phyloP scores from a whole-genome alignment of 2,329 filamentous ascomycete genomes.

The Claviceps fusiformis region DNA sequence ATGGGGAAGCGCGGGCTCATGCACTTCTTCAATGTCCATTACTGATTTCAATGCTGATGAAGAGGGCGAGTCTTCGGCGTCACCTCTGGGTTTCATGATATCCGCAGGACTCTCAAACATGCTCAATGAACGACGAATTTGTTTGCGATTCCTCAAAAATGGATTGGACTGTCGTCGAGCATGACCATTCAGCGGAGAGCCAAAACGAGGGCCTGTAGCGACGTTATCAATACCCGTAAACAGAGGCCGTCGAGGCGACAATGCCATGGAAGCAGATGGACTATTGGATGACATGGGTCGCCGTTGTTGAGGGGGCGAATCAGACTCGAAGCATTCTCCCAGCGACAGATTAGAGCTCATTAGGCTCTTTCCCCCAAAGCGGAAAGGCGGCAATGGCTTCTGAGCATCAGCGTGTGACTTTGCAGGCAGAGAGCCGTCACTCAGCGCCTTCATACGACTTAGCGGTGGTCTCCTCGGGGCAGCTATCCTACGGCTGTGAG shows the following conservation, averaged over 20 bases:
- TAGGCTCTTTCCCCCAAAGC: conserved; percentile 42
- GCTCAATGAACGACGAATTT: conserved; percentile 83
- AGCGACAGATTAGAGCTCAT: conserved; percentile 42
- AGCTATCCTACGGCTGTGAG: conserved; percentile 48
- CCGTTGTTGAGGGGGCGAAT: conserved; percentile 63
- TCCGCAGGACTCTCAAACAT: conserved; percentile 95
- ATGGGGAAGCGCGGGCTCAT: conserved; percentile 66
- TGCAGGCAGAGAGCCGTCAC: conserved; percentile 49
- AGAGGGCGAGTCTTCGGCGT: conserved; percentile 39
- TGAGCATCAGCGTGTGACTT: conserved; percentile 50
- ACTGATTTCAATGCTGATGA: conserved; percentile 49
- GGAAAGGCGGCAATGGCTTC: conserved; percentile 49
- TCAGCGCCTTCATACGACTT: conserved; percentile 59
- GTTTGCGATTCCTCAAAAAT: conserved; percentile 65
- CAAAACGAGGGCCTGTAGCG: conserved; percentile 44
- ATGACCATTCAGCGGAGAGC: conserved; percentile 60
- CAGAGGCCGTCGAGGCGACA: conserved; percentile 50
- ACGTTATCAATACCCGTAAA: conserved; percentile 44
- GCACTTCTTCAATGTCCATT: conserved; percentile 69
- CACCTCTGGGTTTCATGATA: conserved; percentile 62
- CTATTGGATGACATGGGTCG: conserved; percentile 48
- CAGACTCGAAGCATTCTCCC: conserved; percentile 61
- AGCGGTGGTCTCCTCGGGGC: conserved; percentile 62
- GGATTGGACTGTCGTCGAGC: conserved; percentile 60
- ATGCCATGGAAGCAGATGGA: conserved; percentile 38